These are phyloP conservation scores for Arthrinium puccinioides DNA, from an alignment of 2,329 filamentous ascomycete species.

Conservation along the genomic window DNA sequence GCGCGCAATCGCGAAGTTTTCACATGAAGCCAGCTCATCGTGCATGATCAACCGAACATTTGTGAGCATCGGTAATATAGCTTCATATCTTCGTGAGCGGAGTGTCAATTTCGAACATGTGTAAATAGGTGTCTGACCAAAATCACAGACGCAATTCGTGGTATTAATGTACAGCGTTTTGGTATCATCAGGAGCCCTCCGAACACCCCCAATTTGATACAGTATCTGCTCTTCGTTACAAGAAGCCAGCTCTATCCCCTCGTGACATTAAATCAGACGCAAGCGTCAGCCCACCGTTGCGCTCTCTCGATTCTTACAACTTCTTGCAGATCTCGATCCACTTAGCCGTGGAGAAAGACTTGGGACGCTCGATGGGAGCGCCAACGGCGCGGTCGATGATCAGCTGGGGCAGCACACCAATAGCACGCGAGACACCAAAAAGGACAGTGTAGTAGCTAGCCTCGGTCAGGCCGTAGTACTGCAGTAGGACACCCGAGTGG, in stretches of 20 bases:
- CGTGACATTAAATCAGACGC: slow-evolving; percentile 17
- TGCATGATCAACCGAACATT: no score
- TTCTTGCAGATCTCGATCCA: slow-evolving; percentile 92
- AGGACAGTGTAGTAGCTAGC: slow-evolving; percentile 99
- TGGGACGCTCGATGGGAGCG: slow-evolving; percentile 95
- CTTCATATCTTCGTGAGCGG: no score
- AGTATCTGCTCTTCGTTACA: slow-evolving; percentile 7
- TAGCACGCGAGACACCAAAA: slow-evolving; percentile 95
- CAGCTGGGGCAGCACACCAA: slow-evolving; percentile 97
- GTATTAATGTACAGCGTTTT: slow-evolving; percentile 4
- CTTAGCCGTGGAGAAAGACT: slow-evolving; percentile 96
- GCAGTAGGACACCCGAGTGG: slow-evolving; percentile 97
- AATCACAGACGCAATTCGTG: no score
- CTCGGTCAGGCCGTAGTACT: slow-evolving; percentile 99
- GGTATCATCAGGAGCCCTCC: slow-evolving; percentile 5
- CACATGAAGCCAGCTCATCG: no score
- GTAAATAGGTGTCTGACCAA: no score
- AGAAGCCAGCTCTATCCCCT: slow-evolving; percentile 21
- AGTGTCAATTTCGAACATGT: no score
- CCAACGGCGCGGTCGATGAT: slow-evolving; percentile 99
- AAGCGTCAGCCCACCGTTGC: slow-evolving; percentile 12
- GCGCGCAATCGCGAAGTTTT: no score
- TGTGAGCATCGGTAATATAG: no score
- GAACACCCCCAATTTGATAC: slow-evolving; percentile 4
- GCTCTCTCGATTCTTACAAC: slow-evolving; percentile 63